phyloP scores from a whole-genome alignment of 495 filamentous ascomycete genomes.

The Tuber calosporum region DNA sequence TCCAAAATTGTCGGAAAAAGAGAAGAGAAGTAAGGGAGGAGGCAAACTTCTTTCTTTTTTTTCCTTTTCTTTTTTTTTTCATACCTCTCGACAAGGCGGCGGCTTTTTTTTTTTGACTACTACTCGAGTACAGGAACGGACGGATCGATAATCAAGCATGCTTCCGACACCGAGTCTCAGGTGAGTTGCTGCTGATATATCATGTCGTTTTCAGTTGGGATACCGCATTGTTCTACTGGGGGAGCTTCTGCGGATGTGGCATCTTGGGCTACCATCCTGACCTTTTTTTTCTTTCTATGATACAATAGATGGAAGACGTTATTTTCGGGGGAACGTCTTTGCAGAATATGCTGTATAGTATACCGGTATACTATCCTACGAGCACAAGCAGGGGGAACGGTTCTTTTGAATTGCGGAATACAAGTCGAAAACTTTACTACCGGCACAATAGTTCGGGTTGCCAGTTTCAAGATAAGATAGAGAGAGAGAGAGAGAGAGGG shows the following conservation, averaged over 20 bases:
- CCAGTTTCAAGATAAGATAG: background rate
- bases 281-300: background rate
- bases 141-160: background rate
- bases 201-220: background rate
- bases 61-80: background rate
- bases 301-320: background rate
- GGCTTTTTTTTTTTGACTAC: background rate
- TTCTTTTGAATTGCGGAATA: background rate
- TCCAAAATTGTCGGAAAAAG: background rate
- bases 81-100: background rate
- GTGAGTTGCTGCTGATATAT: background rate
- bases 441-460: background rate
- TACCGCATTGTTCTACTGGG: background rate
- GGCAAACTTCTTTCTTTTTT: background rate
- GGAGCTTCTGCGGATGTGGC: background rate
- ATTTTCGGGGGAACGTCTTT: background rate
- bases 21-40: slow-evolving; percentile 1
- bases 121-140: background rate
- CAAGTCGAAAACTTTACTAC: background rate
- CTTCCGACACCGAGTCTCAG: background rate
- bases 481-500: too few species aligned
- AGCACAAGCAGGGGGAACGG: background rate
- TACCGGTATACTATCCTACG: background rate
- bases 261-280: background rate
- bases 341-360: background rate